Evolutionary conservation across 139 green algal genomes (phyloP).

Genomic region (Asterochloris sp.): DNA sequence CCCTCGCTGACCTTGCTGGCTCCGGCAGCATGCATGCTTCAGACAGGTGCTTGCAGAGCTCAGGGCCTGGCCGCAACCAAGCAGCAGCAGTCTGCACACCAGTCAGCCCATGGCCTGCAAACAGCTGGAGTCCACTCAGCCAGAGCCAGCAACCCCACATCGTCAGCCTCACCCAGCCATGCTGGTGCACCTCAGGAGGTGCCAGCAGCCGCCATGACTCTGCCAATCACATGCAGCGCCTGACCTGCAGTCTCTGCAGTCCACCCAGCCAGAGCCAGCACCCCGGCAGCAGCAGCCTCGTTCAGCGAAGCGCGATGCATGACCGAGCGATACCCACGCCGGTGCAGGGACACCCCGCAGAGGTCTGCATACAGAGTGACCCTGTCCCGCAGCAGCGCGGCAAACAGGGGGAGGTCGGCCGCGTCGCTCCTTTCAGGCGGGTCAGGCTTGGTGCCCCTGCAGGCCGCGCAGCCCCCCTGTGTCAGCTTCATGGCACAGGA

Average conservation of each 20-base stretch:
- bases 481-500: background rate
- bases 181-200: conserved; percentile 66
- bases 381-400: background rate
- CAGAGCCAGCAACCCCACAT: too few relatives aligned
- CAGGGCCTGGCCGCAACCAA: too few relatives aligned
- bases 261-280: conserved; percentile 69
- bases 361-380: conserved; percentile 81
- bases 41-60: too few relatives aligned
- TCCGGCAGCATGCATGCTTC: too few relatives aligned
- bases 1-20: too few relatives aligned
- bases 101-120: too few relatives aligned
- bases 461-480: background rate
- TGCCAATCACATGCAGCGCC: background rate
- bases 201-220: conserved; percentile 26
- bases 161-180: conserved; percentile 36
- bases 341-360: conserved; percentile 78
- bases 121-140: too few relatives aligned
- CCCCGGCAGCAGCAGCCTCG: conserved; percentile 81
- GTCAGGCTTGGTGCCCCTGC: conserved; percentile 52
- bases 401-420: conserved; percentile 76
- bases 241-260: background rate
- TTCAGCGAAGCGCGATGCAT: conserved; percentile 90
- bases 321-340: conserved; percentile 71
- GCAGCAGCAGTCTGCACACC: too few relatives aligned
- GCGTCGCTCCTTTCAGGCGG: conserved; percentile 37